Evolutionary conservation across 179 eudicot genomes (phyloP).

Genomic region (Actinidia arguta): DNA sequence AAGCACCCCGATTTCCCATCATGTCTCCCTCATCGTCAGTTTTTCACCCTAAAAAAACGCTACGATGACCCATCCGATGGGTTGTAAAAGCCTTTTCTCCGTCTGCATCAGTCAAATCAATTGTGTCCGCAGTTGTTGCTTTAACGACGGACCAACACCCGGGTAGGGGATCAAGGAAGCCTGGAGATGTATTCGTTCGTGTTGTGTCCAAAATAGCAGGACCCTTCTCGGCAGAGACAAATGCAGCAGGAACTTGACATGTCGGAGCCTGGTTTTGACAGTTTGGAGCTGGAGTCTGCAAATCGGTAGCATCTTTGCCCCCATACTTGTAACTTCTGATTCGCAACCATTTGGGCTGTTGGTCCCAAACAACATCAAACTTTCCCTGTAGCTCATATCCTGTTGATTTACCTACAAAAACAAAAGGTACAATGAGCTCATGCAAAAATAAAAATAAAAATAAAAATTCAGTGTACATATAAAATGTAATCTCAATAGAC

Average conservation of each 20-base stretch:
- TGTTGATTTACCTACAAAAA: constrained; percentile 41
- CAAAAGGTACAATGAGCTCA: background rate
- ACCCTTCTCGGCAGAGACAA: constrained; percentile 5
- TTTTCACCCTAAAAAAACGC: background rate
- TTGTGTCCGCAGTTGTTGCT: background rate
- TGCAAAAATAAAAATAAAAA: no score
- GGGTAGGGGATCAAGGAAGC: background rate
- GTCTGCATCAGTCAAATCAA: constrained; percentile 26
- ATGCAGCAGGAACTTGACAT: constrained; percentile 16
- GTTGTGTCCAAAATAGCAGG: background rate
- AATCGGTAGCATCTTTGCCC: constrained; percentile 3
- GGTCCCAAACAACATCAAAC: constrained; percentile 80
- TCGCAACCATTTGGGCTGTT: constrained; percentile 72
- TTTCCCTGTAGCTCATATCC: constrained; percentile 55
- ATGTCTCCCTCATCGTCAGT: background rate
- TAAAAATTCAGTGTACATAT: background rate
- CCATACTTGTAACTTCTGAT: constrained; percentile 52
- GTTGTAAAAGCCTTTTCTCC: constrained; percentile 3
- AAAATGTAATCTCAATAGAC: background rate
- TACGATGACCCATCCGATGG: background rate
- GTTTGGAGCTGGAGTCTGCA: background rate
- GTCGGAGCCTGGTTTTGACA: background rate
- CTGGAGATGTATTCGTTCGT: background rate
- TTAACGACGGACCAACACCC: background rate
- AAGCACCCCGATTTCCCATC: background rate